These are phyloP conservation scores for Salix brachista DNA, from an alignment of 345 rosid species.

Conservation along the genomic window DNA sequence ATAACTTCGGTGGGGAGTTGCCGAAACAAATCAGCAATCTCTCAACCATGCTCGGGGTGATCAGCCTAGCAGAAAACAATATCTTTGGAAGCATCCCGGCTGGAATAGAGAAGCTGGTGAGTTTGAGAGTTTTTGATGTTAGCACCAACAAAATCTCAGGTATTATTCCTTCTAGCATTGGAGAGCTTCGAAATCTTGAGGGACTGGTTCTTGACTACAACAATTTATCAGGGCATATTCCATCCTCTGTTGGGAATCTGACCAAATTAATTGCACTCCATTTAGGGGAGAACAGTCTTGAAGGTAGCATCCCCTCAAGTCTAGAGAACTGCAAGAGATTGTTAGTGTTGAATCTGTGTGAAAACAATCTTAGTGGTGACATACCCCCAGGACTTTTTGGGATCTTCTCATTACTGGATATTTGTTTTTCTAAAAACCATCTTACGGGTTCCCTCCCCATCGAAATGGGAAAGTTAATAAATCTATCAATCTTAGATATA, in stretches of 20 bases:
- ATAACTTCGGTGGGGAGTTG: neutral
- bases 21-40: conserved; percentile 17
- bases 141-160: conserved; percentile 9
- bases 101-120: conserved; percentile 19
- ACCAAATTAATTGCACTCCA: neutral
- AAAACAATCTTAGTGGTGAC: neutral
- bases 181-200: conserved; percentile 13
- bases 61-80: neutral
- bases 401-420: neutral
- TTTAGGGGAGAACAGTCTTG: conserved; percentile 18
- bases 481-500: neutral
- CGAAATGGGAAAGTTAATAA: neutral
- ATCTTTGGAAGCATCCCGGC: conserved; percentile 17
- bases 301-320: conserved; percentile 30
- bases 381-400: neutral
- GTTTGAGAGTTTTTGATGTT: neutral
- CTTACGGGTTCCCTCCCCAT: neutral
- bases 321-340: conserved; percentile 18
- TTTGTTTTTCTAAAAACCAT: neutral
- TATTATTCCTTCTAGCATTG: conserved; percentile 4
- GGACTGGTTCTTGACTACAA: neutral
- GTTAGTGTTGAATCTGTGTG: neutral
- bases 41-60: neutral
- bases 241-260: conserved; percentile 26
- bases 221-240: conserved; percentile 19